phyloP scores from a whole-genome alignment of 208 protist genomes.

The Tritrichomonas musculus region DNA sequence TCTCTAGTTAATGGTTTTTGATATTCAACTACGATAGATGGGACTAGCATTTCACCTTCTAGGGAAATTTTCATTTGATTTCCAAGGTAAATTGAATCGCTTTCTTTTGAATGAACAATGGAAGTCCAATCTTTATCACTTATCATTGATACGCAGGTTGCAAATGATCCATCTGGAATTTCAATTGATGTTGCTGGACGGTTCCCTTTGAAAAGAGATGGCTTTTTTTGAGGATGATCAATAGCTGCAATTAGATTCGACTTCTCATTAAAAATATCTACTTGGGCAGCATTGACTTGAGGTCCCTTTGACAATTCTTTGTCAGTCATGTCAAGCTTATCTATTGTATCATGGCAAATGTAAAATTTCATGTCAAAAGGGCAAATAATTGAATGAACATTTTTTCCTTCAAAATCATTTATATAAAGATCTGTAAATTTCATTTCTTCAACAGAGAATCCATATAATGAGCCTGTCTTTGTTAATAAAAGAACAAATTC shows the following conservation, averaged over 20 bases:
- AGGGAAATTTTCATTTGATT: not conserved
- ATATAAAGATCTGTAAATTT: slow-evolving; percentile 24
- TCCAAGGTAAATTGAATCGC: not conserved
- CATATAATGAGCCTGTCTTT: not conserved
- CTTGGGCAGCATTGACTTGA: not conserved
- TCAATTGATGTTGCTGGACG: no score
- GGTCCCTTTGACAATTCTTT: not conserved
- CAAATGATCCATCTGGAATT: not conserved
- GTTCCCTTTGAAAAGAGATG: not conserved
- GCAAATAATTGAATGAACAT: not conserved
- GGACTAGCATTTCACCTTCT: not conserved
- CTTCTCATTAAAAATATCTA: not conserved
- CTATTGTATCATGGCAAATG: not conserved
- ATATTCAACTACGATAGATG: not conserved
- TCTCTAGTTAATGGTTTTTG: not conserved
- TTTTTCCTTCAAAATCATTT: not conserved
- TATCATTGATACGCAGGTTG: not conserved
- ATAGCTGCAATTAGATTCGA: not conserved
- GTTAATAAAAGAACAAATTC: not conserved
- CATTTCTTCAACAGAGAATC: slow-evolving; percentile 8
- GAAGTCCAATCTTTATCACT: not conserved
- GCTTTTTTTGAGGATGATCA: not conserved
- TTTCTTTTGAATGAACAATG: not conserved
- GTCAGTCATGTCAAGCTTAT: not conserved
- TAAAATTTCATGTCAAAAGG: not conserved